Conservation (phyloP, 345 rosid genomes). For the Aquilaria sinensis region DNA sequence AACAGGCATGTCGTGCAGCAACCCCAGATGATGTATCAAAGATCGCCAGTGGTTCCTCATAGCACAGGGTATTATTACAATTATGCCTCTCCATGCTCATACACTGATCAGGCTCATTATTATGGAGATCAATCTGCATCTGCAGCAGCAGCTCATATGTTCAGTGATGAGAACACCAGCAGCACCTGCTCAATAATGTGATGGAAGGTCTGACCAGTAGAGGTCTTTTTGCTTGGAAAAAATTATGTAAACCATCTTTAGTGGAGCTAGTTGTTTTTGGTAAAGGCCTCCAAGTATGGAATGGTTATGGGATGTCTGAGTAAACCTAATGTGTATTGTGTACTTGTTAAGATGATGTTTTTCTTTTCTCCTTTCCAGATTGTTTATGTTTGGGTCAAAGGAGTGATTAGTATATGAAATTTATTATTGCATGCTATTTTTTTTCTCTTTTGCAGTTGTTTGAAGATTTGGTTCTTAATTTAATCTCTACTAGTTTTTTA, state of each 20-base stretch:
- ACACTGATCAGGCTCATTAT: constrained; percentile 26
- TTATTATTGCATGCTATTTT: too few relatives aligned
- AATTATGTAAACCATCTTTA: not conserved
- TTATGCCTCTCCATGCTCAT: constrained; percentile 30
- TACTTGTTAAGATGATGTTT: constrained; percentile 21
- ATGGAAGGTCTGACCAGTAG: constrained; percentile 16
- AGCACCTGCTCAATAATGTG: constrained; percentile 54
- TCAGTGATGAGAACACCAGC: constrained; percentile 43
- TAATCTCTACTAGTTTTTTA: not conserved
- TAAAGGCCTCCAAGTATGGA: constrained; percentile 7
- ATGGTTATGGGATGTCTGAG: constrained; percentile 11
- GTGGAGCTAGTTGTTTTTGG: constrained; percentile 15
- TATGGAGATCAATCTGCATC: constrained; percentile 19
- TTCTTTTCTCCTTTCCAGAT: not conserved
- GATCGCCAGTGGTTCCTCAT: constrained; percentile 41
- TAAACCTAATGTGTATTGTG: constrained; percentile 13
- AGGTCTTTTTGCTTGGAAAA: too few relatives aligned
- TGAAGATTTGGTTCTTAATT: not conserved
- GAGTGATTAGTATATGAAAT: not conserved
- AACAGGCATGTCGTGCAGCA: constrained; percentile 37
- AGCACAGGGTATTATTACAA: constrained; percentile 57
- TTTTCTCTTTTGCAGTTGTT: too few relatives aligned
- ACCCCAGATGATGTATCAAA: constrained; percentile 66
- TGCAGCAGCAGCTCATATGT: constrained; percentile 28
- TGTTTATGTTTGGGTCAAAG: not conserved